Evolutionary conservation across 306 rosid species (phyloP).

Genomic region (Vigna hirtella): DNA sequence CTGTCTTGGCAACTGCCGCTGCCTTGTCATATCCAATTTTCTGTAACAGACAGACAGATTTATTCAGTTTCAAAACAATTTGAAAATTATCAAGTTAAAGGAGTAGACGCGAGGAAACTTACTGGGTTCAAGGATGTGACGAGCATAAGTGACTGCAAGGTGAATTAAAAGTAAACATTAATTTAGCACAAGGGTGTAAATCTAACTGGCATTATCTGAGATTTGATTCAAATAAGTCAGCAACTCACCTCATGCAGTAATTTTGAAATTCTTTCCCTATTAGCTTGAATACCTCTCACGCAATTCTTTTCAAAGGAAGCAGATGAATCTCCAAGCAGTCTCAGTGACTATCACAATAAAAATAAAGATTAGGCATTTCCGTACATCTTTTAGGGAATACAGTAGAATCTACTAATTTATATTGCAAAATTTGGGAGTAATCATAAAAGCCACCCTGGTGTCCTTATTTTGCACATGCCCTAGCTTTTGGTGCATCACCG

Average conservation of each 20-base stretch:
- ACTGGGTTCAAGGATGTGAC: constrained; percentile 97
- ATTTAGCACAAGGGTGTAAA: constrained; percentile 49
- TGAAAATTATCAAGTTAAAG: constrained; percentile 28
- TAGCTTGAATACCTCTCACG: constrained; percentile 93
- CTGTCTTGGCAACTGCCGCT: constrained; percentile 95
- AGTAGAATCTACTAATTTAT: constrained; percentile 21
- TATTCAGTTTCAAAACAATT: constrained; percentile 15
- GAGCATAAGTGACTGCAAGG: constrained; percentile 91
- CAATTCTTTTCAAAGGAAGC: constrained; percentile 97
- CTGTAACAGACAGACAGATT: constrained; percentile 54
- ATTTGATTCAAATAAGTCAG: constrained; percentile 27
- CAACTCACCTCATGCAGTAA: constrained; percentile 87
- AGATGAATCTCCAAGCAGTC: constrained; percentile 96
- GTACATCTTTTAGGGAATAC: constrained; percentile 16
- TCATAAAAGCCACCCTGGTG: constrained; percentile 21
- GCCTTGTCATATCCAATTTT: constrained; percentile 99
- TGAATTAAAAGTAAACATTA: constrained; percentile 43
- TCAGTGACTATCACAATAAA: constrained; percentile 68
- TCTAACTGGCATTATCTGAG: constrained; percentile 23
- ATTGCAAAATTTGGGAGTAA: constrained; percentile 25
- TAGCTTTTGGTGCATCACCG: constrained; percentile 9
- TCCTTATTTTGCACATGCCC: constrained; percentile 3
- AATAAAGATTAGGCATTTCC: constrained; percentile 1
- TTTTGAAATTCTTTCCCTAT: constrained; percentile 90
- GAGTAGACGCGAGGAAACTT: constrained; percentile 53